Conservation (phyloP, 208 protist genomes). For the Leishmania gerbilli region DNA sequence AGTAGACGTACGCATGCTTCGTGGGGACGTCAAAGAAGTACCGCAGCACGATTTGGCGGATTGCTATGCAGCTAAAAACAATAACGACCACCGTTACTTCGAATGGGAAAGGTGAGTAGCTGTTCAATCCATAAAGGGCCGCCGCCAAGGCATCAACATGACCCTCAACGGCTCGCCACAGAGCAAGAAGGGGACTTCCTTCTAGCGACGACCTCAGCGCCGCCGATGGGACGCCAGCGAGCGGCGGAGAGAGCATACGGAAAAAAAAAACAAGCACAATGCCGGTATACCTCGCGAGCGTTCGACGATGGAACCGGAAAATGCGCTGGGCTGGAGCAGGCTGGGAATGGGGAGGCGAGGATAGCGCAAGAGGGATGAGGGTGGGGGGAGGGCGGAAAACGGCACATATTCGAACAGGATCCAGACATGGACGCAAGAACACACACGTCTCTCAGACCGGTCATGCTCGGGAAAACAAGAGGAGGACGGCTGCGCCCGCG, state of each 20-base stretch:
- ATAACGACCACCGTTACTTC: background rate
- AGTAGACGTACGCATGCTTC: slow-evolving; percentile 25
- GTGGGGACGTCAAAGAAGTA: background rate
- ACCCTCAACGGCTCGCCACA: slow-evolving; percentile 5
- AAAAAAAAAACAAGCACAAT: background rate
- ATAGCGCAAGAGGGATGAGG: background rate
- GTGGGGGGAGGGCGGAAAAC: background rate
- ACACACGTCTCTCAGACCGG: background rate
- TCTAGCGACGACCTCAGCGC: background rate
- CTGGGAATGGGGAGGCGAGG: no score
- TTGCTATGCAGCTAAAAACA: slow-evolving; percentile 14
- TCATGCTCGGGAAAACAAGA: background rate
- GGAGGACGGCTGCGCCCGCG: background rate
- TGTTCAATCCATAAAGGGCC: slow-evolving; percentile 1
- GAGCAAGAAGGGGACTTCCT: background rate
- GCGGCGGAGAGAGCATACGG: background rate
- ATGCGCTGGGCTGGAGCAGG: background rate
- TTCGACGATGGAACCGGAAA: background rate
- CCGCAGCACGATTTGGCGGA: slow-evolving; percentile 15
- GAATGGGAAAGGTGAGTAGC: slow-evolving; percentile 18
- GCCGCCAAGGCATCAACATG: slow-evolving; percentile 4
- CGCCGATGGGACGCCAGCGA: background rate
- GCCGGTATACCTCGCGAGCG: background rate
- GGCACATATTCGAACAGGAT: background rate
- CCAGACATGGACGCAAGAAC: background rate